Percentiles rank a stretch among this genome's conserved stretches.
phyloP scores from a whole-genome alignment of 495 filamentous ascomycete species.

The Trichoderma gamsii region DNA sequence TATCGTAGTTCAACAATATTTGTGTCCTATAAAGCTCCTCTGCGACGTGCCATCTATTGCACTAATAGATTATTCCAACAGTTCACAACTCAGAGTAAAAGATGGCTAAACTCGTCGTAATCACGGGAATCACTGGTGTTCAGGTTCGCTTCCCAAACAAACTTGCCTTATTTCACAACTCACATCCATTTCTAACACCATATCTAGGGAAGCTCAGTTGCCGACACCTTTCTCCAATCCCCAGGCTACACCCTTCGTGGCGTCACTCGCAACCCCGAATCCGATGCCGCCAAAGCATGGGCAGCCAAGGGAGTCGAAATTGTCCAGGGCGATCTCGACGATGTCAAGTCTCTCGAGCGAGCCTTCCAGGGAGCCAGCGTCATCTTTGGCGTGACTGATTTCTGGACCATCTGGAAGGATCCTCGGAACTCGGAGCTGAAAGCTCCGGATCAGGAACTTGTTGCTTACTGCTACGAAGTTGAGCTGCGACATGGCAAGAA shows the following conservation, averaged over 20 bases:
- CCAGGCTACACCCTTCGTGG: slow-evolving; percentile 35
- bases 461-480: slow-evolving; percentile 30
- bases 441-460: slow-evolving; percentile 11
- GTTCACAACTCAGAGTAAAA: background rate
- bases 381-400: slow-evolving; percentile 49
- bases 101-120: background rate
- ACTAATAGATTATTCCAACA: too few relatives aligned
- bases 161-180: background rate
- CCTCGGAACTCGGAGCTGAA: slow-evolving; percentile 22
- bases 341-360: slow-evolving; percentile 31
- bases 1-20: too few relatives aligned
- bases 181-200: background rate
- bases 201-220: slow-evolving; percentile 38
- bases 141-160: background rate
- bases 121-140: background rate
- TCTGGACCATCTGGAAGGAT: slow-evolving; percentile 35
- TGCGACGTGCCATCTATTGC: background rate
- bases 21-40: too few relatives aligned
- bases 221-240: slow-evolving; percentile 32
- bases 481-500: slow-evolving; percentile 50
- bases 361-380: slow-evolving; percentile 41
- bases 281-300: slow-evolving; percentile 33
- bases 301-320: slow-evolving; percentile 36
- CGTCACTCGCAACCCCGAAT: slow-evolving; percentile 41
- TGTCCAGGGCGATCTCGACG: slow-evolving; percentile 38